Base-by-base conservation (phyloP, 1,284 basidiomycete genomes). In the Anthracocystis setariae region DNA sequence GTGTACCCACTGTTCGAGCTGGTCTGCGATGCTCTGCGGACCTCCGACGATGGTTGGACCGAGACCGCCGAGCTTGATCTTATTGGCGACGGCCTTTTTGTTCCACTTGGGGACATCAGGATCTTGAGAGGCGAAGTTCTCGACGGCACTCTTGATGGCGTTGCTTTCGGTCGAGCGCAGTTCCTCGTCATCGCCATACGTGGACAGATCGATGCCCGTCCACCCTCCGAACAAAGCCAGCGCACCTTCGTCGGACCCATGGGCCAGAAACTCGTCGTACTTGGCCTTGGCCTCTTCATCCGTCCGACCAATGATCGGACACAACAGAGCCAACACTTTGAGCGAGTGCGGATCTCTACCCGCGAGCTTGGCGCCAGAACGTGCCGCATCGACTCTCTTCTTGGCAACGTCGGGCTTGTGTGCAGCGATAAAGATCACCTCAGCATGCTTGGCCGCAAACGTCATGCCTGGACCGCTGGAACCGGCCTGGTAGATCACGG, bases 401-500 rank as follows among this genome's bases (percentile, higher is more conserved):
- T 73, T 76, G 43, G 81, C 81, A 8, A 81, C 73, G 3, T 66
- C 58, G 25, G 74, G 76, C 21, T 68, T 64, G 67, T 80, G 78
- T 1, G 78, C 77, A 4, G 75, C 78, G 58, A 84, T 80, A 53
- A 84, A 84, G 35, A 84, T 80, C 20, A 78, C 81, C 57, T 84
- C 83, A 29, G 83, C 82, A 52, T 84, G 83, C 48, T 78, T 77
- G 33, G 78, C 80, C 0, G 77, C 82, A 40, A 84, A 84, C 0
- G 70, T 76, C 59, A 82, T 72, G 3, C 83, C 83, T 0, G 79
- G 74, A 12, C 75, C 68, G 1, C 77, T 80, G 3, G 75, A 75
- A 9, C 83, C 83, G 2, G 82, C 82, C 42, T 84, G 83, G 71
- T 78, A 84, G 47, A 84, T 73, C n/a, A 79, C 66, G 2, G 83